These are phyloP conservation scores for Pestalotiopsis sp. DNA, from an alignment of 2,329 filamentous ascomycete genomes.

Conservation along the genomic window DNA sequence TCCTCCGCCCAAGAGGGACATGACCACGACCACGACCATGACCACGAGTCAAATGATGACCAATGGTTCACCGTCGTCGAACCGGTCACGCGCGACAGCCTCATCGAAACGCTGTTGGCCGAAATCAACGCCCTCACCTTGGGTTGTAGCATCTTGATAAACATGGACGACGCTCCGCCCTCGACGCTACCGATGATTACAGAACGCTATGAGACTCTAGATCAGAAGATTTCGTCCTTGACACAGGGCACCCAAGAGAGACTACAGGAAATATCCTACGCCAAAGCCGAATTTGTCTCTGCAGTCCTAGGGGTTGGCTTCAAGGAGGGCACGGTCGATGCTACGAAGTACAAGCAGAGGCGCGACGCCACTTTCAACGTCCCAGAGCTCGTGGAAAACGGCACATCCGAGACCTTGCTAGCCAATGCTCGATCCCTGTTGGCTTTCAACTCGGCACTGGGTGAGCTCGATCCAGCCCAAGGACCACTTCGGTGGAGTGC, in stretches of 20 bases:
- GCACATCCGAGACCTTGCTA: constrained; percentile 20
- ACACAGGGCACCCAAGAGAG: constrained; percentile 18
- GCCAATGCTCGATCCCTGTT: constrained; percentile 26
- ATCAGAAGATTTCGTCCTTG: constrained; percentile 35
- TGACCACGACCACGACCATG: constrained; percentile 24
- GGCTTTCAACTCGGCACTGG: constrained; percentile 25
- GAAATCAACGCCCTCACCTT: constrained; percentile 57
- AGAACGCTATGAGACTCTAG: constrained; percentile 52
- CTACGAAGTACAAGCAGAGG: constrained; percentile 24
- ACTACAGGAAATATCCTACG: constrained; percentile 26
- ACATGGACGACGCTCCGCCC: constrained; percentile 30
- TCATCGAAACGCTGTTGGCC: constrained; percentile 68
- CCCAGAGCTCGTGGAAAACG: constrained; percentile 19
- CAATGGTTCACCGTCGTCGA: constrained; percentile 69
- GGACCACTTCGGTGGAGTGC: constrained; percentile 27
- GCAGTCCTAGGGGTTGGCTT: constrained; percentile 27
- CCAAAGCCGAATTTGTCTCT: constrained; percentile 25
- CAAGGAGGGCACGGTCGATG: constrained; percentile 22
- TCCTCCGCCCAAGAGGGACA: constrained; percentile 18
- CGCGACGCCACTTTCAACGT: constrained; percentile 26
- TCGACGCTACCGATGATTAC: constrained; percentile 55
- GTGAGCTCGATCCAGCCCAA: constrained; percentile 18
- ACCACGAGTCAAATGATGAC: constrained; percentile 37
- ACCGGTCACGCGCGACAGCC: constrained; percentile 61
- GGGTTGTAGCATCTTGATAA: constrained; percentile 48